Conservation (phyloP, 495 filamentous ascomycete genomes). For the Xylaria curta region DNA sequence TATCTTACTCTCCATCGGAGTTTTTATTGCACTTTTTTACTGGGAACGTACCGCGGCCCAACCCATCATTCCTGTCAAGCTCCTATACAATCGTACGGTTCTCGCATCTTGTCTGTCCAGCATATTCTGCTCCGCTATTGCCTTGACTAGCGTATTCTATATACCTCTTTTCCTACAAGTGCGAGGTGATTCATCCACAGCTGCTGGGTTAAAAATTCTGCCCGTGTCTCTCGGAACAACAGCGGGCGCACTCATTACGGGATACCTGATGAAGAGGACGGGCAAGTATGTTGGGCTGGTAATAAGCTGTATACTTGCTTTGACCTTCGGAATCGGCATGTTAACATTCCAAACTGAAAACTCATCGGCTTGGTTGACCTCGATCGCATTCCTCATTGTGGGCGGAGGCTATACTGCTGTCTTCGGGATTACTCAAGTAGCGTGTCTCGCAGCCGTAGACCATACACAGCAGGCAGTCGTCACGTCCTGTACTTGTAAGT, state of each 20-base stretch:
- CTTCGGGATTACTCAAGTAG: constrained; percentile 70
- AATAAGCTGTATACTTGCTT: constrained; percentile 49
- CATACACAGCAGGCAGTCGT: constrained; percentile 74
- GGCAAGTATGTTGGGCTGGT: constrained; percentile 68
- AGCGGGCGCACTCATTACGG: constrained; percentile 65
- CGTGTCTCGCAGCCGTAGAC: constrained; percentile 70
- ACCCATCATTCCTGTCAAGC: constrained; percentile 63
- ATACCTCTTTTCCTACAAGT: constrained; percentile 74
- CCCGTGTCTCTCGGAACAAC: constrained; percentile 64
- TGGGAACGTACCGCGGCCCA: constrained; percentile 4
- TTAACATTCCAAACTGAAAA: constrained; percentile 57
- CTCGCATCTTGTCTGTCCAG: constrained; percentile 68
- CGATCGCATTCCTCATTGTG: constrained; percentile 64
- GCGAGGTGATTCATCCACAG: constrained; percentile 65
- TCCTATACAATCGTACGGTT: constrained; percentile 69
- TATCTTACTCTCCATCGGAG: constrained; percentile 61
- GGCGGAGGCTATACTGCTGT: constrained; percentile 69
- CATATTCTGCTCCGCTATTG: constrained; percentile 61
- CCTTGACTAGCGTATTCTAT: constrained; percentile 64
- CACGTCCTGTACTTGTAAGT: constrained; percentile 73
- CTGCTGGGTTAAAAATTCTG: constrained; percentile 67
- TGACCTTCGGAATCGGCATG: constrained; percentile 51
- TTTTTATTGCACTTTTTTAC: constrained; percentile 46
- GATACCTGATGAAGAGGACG: constrained; percentile 69
- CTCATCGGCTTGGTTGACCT: constrained; percentile 60